These are phyloP conservation scores for Diplotaxis tenuifolia DNA, from an alignment of 345 rosid species.

Conservation along the genomic window DNA sequence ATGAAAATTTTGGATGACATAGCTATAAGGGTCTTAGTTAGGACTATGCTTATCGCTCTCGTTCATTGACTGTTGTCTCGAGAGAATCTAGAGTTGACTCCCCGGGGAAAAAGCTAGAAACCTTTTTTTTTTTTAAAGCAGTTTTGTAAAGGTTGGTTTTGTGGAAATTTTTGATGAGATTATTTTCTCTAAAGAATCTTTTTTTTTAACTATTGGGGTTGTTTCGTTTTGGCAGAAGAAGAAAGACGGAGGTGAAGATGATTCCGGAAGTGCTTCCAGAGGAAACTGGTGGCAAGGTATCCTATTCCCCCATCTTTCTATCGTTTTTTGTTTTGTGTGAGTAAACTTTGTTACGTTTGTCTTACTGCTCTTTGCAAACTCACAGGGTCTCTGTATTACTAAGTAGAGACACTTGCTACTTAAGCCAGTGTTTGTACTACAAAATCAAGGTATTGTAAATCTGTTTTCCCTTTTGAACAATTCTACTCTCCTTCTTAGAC, in stretches of 20 bases:
- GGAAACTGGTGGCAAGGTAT: constrained; percentile 99
- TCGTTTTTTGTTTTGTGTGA: background rate
- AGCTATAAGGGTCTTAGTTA: background rate
- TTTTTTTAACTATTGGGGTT: background rate
- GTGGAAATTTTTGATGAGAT: background rate
- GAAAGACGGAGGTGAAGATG: constrained; percentile 75
- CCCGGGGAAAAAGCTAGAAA: no score
- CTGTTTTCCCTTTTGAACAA: background rate
- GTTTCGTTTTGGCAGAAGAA: constrained; percentile 43
- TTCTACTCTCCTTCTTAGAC: background rate
- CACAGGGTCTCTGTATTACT: constrained; percentile 39
- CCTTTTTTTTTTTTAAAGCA: no score
- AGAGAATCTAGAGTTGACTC: background rate
- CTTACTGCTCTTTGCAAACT: constrained; percentile 4
- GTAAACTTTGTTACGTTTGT: background rate
- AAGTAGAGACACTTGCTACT: constrained; percentile 24
- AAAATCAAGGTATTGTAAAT: constrained; percentile 25
- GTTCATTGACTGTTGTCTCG: background rate
- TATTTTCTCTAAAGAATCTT: background rate
- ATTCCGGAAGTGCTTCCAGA: constrained; percentile 72
- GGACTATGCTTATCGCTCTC: background rate
- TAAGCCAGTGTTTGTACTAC: constrained; percentile 9
- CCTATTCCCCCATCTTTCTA: background rate
- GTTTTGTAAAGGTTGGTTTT: no score
- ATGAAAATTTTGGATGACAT: background rate